Evolutionary conservation across 2,329 filamentous ascomycete species (phyloP), one percentile per base, ranked within the genome.

Genomic region (Talaromyces sp.): DNA sequence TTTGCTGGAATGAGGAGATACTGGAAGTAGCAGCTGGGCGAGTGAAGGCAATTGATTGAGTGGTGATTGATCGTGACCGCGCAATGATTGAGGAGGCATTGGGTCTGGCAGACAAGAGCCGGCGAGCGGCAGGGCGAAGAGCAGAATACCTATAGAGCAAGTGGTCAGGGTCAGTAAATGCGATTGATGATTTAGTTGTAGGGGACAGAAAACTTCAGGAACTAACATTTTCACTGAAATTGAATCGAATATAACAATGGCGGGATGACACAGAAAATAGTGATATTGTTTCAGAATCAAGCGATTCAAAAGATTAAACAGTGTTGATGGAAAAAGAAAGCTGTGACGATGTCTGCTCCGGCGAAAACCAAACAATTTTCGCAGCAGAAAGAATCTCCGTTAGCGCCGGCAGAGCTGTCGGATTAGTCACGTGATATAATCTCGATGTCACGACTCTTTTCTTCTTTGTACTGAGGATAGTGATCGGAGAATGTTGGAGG

Each of bases 51-150:
- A 72, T 71, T 54, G 70, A 69, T 56, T 73, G 60, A 3, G 73
- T 69, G 50, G 72, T 69, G 60, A 78, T 70, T 54, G 72, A 71
- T 53, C 73, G 72, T 58, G 72, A 72, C 63, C 73, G 77, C 39
- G 73, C 71, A 60, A 17, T 36, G 19, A 77, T 64, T 63, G 76
- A 68, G 46, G 76, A 75, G 61, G 72, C 65, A 40, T 50, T 40
- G 35, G 78, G 75, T 53, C 77, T 73, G 35, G 78, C 73, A 22
- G 77, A 73, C 59, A 84, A 66, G 51, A 82, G 78, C 67, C 82
- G 81, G 67, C 79, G 75, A 64, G 83, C 81, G 63, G 80, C 75
- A 66, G 81, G 82, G 61, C 83, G 82, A 64, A 87, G 74, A 63
- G 77, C 55, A 57, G 48, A 76, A 73, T 79, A 81, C 83, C 83